Evolutionary conservation across 1,284 basidiomycete species (phyloP).

Genomic region (Vanrija sp.): DNA sequence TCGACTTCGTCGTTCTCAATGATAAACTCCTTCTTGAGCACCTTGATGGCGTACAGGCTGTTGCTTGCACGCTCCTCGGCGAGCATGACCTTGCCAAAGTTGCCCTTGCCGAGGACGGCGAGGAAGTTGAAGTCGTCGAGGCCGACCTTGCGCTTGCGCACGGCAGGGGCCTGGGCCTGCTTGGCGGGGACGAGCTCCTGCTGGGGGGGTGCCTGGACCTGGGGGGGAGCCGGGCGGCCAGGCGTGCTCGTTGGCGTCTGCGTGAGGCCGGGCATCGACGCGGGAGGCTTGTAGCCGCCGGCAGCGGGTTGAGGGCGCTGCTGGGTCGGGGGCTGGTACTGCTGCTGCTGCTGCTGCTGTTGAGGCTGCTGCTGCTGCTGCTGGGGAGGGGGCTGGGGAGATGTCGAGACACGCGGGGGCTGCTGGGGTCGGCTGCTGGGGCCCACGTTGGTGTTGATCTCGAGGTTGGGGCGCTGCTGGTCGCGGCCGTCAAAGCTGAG

Average conservation of each 20-base stretch:
- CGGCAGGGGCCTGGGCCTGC: constrained; percentile 5
- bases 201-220: too few relatives aligned
- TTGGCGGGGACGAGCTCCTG: too few relatives aligned
- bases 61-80: constrained; percentile 94
- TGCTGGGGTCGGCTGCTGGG: too few relatives aligned
- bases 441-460: too few relatives aligned
- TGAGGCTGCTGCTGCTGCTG: constrained; percentile 6
- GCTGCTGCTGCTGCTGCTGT: constrained; percentile 10
- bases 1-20: constrained; percentile 99
- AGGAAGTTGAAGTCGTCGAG: constrained; percentile 99
- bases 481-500: too few relatives aligned
- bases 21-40: constrained; percentile 99
- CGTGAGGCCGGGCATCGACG: background rate
- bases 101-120: constrained; percentile 97
- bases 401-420: too few relatives aligned
- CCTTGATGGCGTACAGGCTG: constrained; percentile 96
- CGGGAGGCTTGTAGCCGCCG: constrained; percentile 18
- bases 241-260: too few relatives aligned
- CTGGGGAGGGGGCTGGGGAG: constrained; percentile 6
- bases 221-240: too few relatives aligned
- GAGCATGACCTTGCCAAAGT: constrained; percentile 99
- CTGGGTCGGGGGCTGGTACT: background rate
- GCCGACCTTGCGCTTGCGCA: constrained; percentile 76
- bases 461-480: too few relatives aligned
- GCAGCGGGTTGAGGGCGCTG: constrained; percentile 5